A percentile compares a stretch with the other conserved stretches of the same genome.
These are phyloP conservation scores for Sonneratia caseolaris DNA, from an alignment of 345 rosid species.

Conservation along the genomic window DNA sequence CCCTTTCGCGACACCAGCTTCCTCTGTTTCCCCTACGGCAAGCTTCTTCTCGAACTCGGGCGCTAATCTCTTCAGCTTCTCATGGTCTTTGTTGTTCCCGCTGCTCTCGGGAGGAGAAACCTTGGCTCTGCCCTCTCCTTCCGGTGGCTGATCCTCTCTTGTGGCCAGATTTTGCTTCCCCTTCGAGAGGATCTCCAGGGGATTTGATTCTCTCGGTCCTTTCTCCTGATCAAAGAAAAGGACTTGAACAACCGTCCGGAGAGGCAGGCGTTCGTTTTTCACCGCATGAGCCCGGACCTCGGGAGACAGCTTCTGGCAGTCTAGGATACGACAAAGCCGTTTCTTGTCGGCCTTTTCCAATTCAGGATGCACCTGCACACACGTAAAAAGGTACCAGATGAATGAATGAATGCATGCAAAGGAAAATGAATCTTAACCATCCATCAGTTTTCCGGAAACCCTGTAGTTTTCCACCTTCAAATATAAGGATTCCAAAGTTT, in stretches of 20 bases:
- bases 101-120: constrained; percentile 18
- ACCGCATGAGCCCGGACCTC: constrained; percentile 87
- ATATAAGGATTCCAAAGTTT: too few species aligned
- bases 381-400: not conserved
- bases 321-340: constrained; percentile 61
- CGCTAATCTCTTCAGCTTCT: constrained; percentile 11
- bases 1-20: constrained; percentile 18
- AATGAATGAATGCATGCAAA: too few species aligned
- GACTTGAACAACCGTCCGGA: constrained; percentile 90
- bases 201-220: constrained; percentile 12
- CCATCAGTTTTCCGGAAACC: too few species aligned
- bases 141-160: constrained; percentile 18
- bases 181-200: constrained; percentile 9
- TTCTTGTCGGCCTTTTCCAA: constrained; percentile 77
- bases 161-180: constrained; percentile 19
- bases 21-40: constrained; percentile 23
- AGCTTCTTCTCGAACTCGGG: constrained; percentile 20
- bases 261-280: constrained; percentile 84
- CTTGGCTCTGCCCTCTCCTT: constrained; percentile 13
- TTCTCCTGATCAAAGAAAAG: constrained; percentile 85
- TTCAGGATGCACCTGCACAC: constrained; percentile 74
- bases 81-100: constrained; percentile 9
- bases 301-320: constrained; percentile 87
- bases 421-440: not conserved
- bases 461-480: too few species aligned